Evolutionary conservation across 768 basidiomycete genomes (phyloP), one percentile per base, ranked within the genome.

Genomic region (Amanita molliuscula): DNA sequence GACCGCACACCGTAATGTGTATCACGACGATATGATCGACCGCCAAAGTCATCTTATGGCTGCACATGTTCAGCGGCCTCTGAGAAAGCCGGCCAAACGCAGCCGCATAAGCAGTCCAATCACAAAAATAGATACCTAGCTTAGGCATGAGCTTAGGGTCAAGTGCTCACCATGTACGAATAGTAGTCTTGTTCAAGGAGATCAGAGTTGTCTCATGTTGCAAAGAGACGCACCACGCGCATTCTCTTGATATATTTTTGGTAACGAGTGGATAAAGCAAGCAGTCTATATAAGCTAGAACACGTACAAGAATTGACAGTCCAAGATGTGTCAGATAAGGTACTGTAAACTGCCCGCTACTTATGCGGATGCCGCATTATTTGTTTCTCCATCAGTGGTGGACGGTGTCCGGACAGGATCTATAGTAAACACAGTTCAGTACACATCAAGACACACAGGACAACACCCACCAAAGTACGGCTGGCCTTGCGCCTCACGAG

Each of bases 401-500:
- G 65, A 53, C 42, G 59, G 65, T 47, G 59, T 77, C 60, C 82
- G 76, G 54, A 88, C 78, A 36, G 84, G 83, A 62, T 88, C 87
- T 89, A n/a, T n/a, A 53, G 23, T 8, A 28, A 21, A n/a, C 16
- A 20, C 5, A 43, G 53, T 54, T 56, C 42, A 59, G 41, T 38
- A 50, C 52, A 33, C 54, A 49, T 50, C 54, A 21, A 50, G 36
- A 54, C 25, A 38, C 42, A 48, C 56, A 44, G 11, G 48, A 44
- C 5, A 35, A n/a, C 48, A 48, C 45, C 20, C 44, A 88, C 88
- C 87, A 61, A 97, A 98, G 69, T 96, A 97, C n/a, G 85, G 75
- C 59, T 96, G 94, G 15, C 73, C 74, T 63, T 95, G 92, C 5
- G 91, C 90, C 65, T 98, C 95, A 54, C 82, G 81, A 46, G 95